Conservation (phyloP, 441 rosid genomes). For the Metrosideros polymorpha region DNA sequence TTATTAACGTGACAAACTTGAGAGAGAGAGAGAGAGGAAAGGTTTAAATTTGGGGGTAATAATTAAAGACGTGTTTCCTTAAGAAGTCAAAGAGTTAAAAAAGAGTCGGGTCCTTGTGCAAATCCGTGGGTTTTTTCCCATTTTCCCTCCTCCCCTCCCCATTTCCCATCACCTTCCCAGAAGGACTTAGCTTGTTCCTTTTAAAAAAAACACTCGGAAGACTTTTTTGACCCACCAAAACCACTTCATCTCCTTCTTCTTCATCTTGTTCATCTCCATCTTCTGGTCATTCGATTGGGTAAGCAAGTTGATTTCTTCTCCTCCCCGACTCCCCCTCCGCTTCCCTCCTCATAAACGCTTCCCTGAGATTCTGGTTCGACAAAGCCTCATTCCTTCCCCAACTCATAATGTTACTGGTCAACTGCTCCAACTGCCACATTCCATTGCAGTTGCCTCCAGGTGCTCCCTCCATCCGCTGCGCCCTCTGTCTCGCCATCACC, state of each 20-base stretch:
- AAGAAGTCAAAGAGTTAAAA: background rate
- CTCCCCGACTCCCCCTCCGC: background rate
- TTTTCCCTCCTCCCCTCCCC: background rate
- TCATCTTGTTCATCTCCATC: background rate
- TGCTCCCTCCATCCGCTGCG: slow-evolving; percentile 47
- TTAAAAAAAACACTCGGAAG: background rate
- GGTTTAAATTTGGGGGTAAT: background rate
- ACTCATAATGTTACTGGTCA: slow-evolving; percentile 21
- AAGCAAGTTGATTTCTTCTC: no score
- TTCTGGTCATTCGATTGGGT: no score
- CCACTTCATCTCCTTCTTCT: background rate
- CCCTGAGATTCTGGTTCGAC: no score
- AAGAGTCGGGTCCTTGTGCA: background rate
- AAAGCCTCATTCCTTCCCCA: no score
- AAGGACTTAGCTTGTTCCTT: background rate
- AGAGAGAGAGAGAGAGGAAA: no score
- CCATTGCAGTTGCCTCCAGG: slow-evolving; percentile 46
- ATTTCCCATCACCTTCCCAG: background rate
- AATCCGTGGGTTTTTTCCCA: background rate
- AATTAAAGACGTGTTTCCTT: background rate
- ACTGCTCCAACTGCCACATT: slow-evolving; percentile 48
- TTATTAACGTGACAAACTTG: background rate
- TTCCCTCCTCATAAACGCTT: no score
- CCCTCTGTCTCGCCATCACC: slow-evolving; percentile 45
- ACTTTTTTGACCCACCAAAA: background rate